Percentiles rank a stretch among this genome's conserved stretches.
Evolutionary conservation across 78 protist genomes (phyloP).

Genomic region (Dictyostelium discoideum): dicty_2.7 NC_007088.5:1952501-1953000

Average conservation of each 20-base stretch:
- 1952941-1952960: conserved; percentile 78
- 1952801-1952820: background rate
- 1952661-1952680: conserved; percentile 90
- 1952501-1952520: background rate
- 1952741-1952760: conserved; percentile 85
- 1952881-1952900: conserved; percentile 78
- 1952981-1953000: conserved; percentile 97
- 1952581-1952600: background rate
- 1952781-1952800: conserved; percentile 63
- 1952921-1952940: conserved; percentile 95
- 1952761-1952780: conserved; percentile 50
- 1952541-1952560: background rate
- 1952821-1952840: too few relatives aligned
- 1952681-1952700: conserved; percentile 99
- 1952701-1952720: conserved; percentile 96
- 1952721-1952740: conserved; percentile 91
- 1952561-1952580: background rate
- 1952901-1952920: conserved; percentile 97
- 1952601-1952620: conserved; percentile 48
- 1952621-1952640: conserved; percentile 74
- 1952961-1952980: conserved; percentile 96
- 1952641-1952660: conserved; percentile 54
- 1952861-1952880: background rate
- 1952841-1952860: background rate
- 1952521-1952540: background rate